Conservation (phyloP, 2,329 filamentous ascomycete genomes). For the Rugonectria rugulosa region DNA sequence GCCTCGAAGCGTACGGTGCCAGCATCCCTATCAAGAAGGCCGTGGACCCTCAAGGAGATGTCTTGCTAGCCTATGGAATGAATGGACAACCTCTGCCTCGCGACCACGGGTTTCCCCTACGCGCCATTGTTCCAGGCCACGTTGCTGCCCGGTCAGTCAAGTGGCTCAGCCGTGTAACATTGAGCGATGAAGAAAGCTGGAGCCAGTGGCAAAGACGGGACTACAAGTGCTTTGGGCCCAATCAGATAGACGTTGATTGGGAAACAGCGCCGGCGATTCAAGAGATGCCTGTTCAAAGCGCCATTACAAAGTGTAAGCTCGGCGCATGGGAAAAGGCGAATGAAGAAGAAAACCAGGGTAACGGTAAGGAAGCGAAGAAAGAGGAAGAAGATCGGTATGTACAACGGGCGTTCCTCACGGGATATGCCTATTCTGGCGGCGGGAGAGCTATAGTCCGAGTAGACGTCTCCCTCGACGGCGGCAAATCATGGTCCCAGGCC, state of each 20-base stretch:
- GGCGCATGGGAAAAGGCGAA: constrained; percentile 44
- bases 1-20: constrained; percentile 66
- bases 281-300: constrained; percentile 72
- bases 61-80: constrained; percentile 73
- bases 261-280: constrained; percentile 69
- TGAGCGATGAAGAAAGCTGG: constrained; percentile 71
- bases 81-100: constrained; percentile 68
- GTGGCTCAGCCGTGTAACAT: constrained; percentile 70
- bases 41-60: constrained; percentile 67
- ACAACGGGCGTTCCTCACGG: constrained; percentile 54
- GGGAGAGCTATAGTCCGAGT: constrained; percentile 72
- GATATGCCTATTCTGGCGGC: constrained; percentile 74
- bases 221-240: constrained; percentile 74
- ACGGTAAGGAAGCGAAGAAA: neutral
- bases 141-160: constrained; percentile 74
- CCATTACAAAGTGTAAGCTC: constrained; percentile 62
- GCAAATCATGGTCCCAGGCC: constrained; percentile 70
- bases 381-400: constrained; percentile 6
- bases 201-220: constrained; percentile 72
- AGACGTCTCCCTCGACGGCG: constrained; percentile 70
- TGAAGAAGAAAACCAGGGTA: neutral
- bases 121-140: constrained; percentile 69
- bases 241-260: constrained; percentile 68
- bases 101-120: constrained; percentile 72
- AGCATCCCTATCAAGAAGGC: constrained; percentile 68